Conservation (phyloP, 495 filamentous ascomycete species). For the Daldinia vernicosa region DNA sequence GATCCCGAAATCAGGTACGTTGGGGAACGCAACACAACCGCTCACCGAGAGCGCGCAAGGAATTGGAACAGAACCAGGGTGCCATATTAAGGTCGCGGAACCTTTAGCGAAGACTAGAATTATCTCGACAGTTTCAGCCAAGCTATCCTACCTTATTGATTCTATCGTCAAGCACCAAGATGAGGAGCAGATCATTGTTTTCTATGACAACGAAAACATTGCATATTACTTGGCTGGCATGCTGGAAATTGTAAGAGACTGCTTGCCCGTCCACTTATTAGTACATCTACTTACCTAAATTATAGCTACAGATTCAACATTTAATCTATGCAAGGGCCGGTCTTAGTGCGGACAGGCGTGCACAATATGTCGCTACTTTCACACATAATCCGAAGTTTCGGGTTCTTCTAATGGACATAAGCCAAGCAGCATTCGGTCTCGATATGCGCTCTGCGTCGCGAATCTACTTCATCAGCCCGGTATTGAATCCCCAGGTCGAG, state of each 20-base stretch:
- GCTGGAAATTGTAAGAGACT: constrained; percentile 67
- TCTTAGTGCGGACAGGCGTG: constrained; percentile 65
- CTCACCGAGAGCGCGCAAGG: constrained; percentile 3
- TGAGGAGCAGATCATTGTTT: constrained; percentile 87
- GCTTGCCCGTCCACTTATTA: not conserved
- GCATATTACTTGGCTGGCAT: constrained; percentile 85
- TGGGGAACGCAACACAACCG: constrained; percentile 23
- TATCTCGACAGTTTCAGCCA: constrained; percentile 83
- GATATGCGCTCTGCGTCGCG: constrained; percentile 83
- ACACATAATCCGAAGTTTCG: constrained; percentile 67
- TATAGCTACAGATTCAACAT: constrained; percentile 70
- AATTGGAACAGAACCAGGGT: not conserved
- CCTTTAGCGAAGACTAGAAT: constrained; percentile 70
- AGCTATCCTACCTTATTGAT: constrained; percentile 86
- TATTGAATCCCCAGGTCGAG: constrained; percentile 85
- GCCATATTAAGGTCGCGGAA: constrained; percentile 47
- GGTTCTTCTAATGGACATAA: constrained; percentile 89
- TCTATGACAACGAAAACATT: constrained; percentile 88
- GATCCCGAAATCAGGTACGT: constrained; percentile 35
- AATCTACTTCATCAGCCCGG: constrained; percentile 91
- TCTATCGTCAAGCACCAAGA: constrained; percentile 70
- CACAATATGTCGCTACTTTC: constrained; percentile 80
- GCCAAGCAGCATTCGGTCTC: constrained; percentile 85
- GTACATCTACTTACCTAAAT: constrained; percentile 26
- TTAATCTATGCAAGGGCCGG: constrained; percentile 81